Evolutionary conservation across 495 filamentous ascomycete species (phyloP), one percentile per base, ranked within the genome.

Genomic region (Tuber umbilicatum): DNA sequence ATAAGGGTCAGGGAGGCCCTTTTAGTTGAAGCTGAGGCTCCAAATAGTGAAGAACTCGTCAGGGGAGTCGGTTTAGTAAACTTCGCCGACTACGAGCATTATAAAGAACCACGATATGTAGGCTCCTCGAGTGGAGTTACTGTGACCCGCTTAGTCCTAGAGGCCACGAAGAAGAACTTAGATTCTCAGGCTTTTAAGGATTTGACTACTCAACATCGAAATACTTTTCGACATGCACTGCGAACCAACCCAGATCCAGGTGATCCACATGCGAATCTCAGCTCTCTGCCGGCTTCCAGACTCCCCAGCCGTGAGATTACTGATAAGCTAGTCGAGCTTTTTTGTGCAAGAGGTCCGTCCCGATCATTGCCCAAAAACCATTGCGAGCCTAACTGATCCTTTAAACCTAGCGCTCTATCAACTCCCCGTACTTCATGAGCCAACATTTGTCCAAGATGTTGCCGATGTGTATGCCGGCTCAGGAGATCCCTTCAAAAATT

Each of bases 101-200:
- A 81, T 73, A 92, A 95, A 78, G 88, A 87, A 23, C 86, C 93
- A 17, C 90, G 94, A 74, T 98, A 94, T 80, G 86, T 98, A 19
- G 94, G 94, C 0, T 90, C 94, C 17, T 94, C 93, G 17, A 97
- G 94, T 82, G 94, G 94, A 75, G 94, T 97, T 82, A 93, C 92
- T 76, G 94, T 98, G 84, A 94, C 94, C 27, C 89, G 94, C 45
- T 85, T 97, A 79, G 91, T 98, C 40, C 97, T 98, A 90, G 93
- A 97, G 82, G 89, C 97, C 80, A 94, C 94, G 68, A 98, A 94
- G 81, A 82, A 74, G 50, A 78, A 81, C 42, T 47, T 82, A 27
- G 81, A 77, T n/a, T 31, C 75, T 35, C 78, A 91, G 82, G 91
- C 89, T 74, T 97, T 97, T 84, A 90, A 91, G 72, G 93, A 97